Conservation (phyloP, 2,329 filamentous ascomycete genomes). For the Eurotiales sp. region DNA sequence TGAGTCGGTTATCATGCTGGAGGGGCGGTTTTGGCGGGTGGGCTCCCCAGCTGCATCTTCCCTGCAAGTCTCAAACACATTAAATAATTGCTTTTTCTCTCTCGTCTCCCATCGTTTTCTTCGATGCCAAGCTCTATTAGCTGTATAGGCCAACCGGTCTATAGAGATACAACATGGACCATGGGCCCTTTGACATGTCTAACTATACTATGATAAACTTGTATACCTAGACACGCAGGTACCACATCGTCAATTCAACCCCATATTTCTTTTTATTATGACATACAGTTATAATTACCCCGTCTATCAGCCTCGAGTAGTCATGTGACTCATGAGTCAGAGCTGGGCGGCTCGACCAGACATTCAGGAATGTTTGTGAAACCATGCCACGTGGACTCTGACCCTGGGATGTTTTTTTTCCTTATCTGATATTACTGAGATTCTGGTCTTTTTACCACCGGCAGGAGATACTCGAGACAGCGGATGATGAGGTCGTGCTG, state of each 20-base stretch:
- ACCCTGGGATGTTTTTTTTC: background rate
- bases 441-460: background rate
- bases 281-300: background rate
- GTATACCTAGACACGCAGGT: slow-evolving; percentile 10
- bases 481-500: too few species aligned
- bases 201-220: background rate
- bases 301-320: background rate
- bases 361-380: slow-evolving; percentile 6
- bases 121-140: too few species aligned
- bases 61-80: slow-evolving; percentile 4
- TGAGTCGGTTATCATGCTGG: background rate
- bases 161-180: too few species aligned
- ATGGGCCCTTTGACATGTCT: slow-evolving; percentile 6
- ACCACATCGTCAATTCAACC: slow-evolving; percentile 1
- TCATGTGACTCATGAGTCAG: background rate
- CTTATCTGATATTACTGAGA: background rate
- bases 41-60: background rate
- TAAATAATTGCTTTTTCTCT: slow-evolving; percentile 6
- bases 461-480: too few species aligned
- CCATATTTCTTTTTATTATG: background rate
- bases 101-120: background rate
- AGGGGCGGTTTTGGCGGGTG: slow-evolving; percentile 5
- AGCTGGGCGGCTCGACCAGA: background rate
- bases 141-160: background rate
- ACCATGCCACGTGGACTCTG: slow-evolving; percentile 11